These are phyloP conservation scores for Ogataea degrootiae DNA, from an alignment of 805 yeast species.

Conservation along the genomic window DNA sequence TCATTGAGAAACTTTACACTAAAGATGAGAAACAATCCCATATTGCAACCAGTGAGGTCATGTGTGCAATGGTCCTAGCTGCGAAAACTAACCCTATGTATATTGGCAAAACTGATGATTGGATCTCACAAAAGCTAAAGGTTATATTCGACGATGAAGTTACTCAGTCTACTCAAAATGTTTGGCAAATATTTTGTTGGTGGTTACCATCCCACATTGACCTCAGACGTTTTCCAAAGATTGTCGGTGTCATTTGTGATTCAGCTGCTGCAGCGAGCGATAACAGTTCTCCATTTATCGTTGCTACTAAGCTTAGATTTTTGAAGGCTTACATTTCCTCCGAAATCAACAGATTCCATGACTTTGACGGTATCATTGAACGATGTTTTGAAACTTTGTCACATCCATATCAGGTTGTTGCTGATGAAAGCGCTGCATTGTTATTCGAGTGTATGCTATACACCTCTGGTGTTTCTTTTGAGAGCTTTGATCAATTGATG, in stretches of 20 bases:
- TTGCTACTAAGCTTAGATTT: constrained; percentile 56
- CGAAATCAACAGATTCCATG: constrained; percentile 37
- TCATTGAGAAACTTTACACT: constrained; percentile 48
- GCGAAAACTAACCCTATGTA: constrained; percentile 34
- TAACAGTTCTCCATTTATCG: constrained; percentile 54
- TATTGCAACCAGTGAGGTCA: constrained; percentile 66
- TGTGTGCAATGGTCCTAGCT: constrained; percentile 57
- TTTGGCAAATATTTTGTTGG: constrained; percentile 76
- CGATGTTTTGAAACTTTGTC: constrained; percentile 45
- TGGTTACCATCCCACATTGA: constrained; percentile 68
- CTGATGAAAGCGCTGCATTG: constrained; percentile 61
- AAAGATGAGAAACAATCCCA: constrained; percentile 72
- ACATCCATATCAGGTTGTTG: constrained; percentile 70
- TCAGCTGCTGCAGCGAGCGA: constrained; percentile 45
- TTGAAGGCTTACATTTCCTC: constrained; percentile 38
- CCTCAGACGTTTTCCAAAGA: constrained; percentile 56
- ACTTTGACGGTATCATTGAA: constrained; percentile 39
- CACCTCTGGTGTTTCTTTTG: constrained; percentile 11
- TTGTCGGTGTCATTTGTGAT: constrained; percentile 40
- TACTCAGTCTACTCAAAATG: constrained; percentile 64
- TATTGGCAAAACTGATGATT: constrained; percentile 38
- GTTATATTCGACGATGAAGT: constrained; percentile 51
- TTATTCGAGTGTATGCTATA: constrained; percentile 35
- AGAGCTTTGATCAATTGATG: constrained; percentile 36
- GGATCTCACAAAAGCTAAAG: constrained; percentile 40